Conservation (phyloP, 139 green algal genomes). For the Nannochloris sp. region DNA sequence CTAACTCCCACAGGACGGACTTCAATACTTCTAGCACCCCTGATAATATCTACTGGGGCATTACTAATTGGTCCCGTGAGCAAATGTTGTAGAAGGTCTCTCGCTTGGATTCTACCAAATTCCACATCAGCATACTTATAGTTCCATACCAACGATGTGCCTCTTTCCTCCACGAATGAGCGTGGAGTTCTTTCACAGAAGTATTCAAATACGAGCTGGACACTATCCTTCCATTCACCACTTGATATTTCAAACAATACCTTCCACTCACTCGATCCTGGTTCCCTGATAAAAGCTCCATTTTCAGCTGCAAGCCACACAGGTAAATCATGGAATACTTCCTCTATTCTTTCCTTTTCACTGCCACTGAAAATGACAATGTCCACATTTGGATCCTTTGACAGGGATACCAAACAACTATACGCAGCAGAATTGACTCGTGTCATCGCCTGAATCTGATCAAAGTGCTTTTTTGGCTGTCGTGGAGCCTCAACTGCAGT, state of each 20-base stretch:
- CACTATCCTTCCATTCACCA: conserved; percentile 90
- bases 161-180: conserved; percentile 81
- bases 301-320: conserved; percentile 97
- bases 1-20: conserved; percentile 90
- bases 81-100: conserved; percentile 86
- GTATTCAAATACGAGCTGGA: conserved; percentile 92
- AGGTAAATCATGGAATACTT: conserved; percentile 64
- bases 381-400: conserved; percentile 36
- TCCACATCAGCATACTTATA: conserved; percentile 90
- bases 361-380: conserved; percentile 80
- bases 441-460: conserved; percentile 42
- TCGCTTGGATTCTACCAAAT: conserved; percentile 64
- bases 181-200: conserved; percentile 96
- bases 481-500: conserved; percentile 58
- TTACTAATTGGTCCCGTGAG: conserved; percentile 97
- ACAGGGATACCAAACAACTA: conserved; percentile 34
- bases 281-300: conserved; percentile 78
- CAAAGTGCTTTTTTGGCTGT: conserved; percentile 73
- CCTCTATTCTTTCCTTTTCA: conserved; percentile 61
- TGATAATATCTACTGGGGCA: conserved; percentile 91
- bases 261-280: conserved; percentile 46
- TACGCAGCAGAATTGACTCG: conserved; percentile 38
- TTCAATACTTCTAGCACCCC: conserved; percentile 72
- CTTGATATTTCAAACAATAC: conserved; percentile 60
- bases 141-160: conserved; percentile 96